These are phyloP conservation scores for Neophaeococcomyces mojaviensis DNA, from an alignment of 2,329 filamentous ascomycete genomes.

Conservation along the genomic window DNA sequence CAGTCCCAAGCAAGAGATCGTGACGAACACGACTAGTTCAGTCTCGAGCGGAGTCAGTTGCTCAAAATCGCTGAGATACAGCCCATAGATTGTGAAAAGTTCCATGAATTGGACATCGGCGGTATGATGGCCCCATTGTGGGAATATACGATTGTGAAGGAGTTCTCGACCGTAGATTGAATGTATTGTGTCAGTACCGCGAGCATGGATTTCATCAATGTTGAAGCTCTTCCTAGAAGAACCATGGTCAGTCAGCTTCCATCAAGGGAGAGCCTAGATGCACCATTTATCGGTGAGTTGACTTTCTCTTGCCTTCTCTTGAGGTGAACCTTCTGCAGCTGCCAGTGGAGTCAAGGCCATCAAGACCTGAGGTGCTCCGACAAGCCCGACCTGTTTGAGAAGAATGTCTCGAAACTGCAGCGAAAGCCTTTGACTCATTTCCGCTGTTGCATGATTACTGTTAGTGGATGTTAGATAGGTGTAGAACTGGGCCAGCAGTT, in stretches of 20 bases:
- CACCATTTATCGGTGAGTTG: constrained; percentile 17
- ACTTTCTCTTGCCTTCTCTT: constrained; percentile 15
- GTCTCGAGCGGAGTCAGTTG: constrained; percentile 37
- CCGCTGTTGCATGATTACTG: constrained; percentile 10
- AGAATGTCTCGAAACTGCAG: constrained; percentile 25
- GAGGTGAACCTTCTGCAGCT: constrained; percentile 21
- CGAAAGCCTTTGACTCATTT: constrained; percentile 12
- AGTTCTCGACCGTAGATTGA: constrained; percentile 24
- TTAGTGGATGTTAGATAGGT: constrained; percentile 21
- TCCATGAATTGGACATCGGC: constrained; percentile 61
- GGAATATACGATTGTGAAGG: constrained; percentile 26
- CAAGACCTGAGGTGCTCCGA: constrained; percentile 28
- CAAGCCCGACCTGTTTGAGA: constrained; percentile 28
- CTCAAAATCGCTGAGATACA: constrained; percentile 41
- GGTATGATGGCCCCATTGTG: constrained; percentile 26
- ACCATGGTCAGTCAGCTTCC: background rate
- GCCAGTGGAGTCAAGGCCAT: constrained; percentile 26
- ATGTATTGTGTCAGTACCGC: constrained; percentile 26
- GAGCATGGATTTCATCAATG: constrained; percentile 21
- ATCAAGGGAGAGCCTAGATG: constrained; percentile 3
- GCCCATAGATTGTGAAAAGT: constrained; percentile 62
- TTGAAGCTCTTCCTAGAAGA: constrained; percentile 20
- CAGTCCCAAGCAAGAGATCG: constrained; percentile 40
- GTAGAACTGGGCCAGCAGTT: constrained; percentile 25
- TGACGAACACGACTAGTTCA: constrained; percentile 36